Conservation (phyloP, 2,329 filamentous ascomycete species). For the Cladosporium sp. region DNA sequence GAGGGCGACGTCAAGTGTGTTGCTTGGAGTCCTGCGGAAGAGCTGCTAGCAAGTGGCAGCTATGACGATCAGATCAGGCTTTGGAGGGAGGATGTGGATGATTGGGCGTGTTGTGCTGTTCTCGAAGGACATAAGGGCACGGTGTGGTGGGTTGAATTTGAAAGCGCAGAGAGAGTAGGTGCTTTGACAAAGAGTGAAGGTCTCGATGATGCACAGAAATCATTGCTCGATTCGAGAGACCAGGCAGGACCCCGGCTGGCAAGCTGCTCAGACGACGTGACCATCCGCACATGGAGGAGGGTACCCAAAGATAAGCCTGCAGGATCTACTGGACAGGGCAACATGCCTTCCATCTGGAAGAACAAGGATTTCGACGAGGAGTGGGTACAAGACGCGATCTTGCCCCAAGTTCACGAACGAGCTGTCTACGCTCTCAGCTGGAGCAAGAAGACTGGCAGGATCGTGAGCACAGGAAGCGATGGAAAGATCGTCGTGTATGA, state of each 20-base stretch:
- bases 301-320: slow-evolving; percentile 52
- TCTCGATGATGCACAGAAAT: slow-evolving; percentile 31
- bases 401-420: slow-evolving; percentile 72
- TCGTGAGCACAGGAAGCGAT: slow-evolving; percentile 89
- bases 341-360: slow-evolving; percentile 87
- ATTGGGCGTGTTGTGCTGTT: slow-evolving; percentile 86
- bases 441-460: slow-evolving; percentile 70
- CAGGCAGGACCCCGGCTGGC: slow-evolving; percentile 58
- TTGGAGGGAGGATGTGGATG: slow-evolving; percentile 86
- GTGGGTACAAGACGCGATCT: slow-evolving; percentile 72
- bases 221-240: slow-evolving; percentile 35
- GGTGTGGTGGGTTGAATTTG: slow-evolving; percentile 81
- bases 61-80: slow-evolving; percentile 90
- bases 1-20: slow-evolving; percentile 94
- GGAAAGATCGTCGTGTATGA: slow-evolving; percentile 75
- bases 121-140: slow-evolving; percentile 78
- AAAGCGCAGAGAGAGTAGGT: slow-evolving; percentile 39
- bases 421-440: slow-evolving; percentile 82
- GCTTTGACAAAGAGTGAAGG: slow-evolving; percentile 21
- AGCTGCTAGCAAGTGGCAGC: slow-evolving; percentile 82
- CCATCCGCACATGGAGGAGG: slow-evolving; percentile 74
- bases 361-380: slow-evolving; percentile 67
- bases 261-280: slow-evolving; percentile 81
- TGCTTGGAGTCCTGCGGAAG: slow-evolving; percentile 76
- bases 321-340: slow-evolving; percentile 46